These are phyloP conservation scores for Plasmodium gonderi DNA, from an alignment of 169 alveolate species.

Conservation along the genomic window DNA sequence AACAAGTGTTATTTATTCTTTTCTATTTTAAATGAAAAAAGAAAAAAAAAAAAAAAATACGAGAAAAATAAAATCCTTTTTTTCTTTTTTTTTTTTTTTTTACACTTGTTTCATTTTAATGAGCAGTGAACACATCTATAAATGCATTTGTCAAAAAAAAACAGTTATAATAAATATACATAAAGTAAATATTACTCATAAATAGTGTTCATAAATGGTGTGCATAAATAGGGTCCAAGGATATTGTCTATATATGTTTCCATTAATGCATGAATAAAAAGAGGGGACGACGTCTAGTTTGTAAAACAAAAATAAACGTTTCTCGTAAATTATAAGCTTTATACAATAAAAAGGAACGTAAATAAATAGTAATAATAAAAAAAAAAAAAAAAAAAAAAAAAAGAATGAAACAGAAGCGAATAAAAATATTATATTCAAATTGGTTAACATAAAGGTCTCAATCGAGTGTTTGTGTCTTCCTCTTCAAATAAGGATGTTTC, in stretches of 20 bases:
- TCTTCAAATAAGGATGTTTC: conserved; percentile 79
- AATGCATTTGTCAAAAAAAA: neutral
- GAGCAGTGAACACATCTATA: neutral
- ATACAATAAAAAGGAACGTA: neutral
- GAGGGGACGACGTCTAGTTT: neutral
- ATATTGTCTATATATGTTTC: neutral
- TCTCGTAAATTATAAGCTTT: neutral
- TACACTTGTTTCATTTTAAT: neutral
- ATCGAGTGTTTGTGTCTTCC: neutral
- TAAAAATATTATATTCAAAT: conserved; percentile 9
- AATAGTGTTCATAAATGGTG: too few relatives aligned
- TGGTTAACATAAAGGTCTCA: neutral
- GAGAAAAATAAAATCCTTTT: neutral
- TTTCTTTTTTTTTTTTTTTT: conserved; percentile 4
- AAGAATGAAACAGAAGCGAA: neutral
- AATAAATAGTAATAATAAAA: neutral
- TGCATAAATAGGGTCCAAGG: too few relatives aligned
- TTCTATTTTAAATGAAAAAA: neutral
- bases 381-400: neutral
- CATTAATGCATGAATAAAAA: neutral
- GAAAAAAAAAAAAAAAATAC: neutral
- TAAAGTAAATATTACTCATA: too few relatives aligned
- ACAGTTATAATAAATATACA: too few relatives aligned
- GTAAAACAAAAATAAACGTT: conserved; percentile 18
- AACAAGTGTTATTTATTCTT: conserved; percentile 2